A percentile compares a stretch with the other conserved stretches of the same genome.
These are phyloP conservation scores for Xylaria nigripes DNA, from an alignment of 495 filamentous ascomycete genomes.

Conservation along the genomic window DNA sequence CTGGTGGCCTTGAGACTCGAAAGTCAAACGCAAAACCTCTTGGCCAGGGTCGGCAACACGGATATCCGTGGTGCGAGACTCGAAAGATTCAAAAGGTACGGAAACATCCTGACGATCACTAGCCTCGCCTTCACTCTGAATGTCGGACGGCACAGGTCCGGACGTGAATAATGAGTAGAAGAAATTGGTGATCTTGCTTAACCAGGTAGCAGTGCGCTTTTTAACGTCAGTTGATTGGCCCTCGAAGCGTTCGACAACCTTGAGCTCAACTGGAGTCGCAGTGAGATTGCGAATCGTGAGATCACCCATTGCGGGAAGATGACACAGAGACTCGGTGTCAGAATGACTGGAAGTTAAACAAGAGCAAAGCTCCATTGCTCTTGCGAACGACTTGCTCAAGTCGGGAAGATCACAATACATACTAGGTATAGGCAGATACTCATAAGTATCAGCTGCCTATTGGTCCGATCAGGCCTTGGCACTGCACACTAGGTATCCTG, in stretches of 20 bases:
- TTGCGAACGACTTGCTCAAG: constrained; percentile 2
- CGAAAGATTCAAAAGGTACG: constrained; percentile 31
- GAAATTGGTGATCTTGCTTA: constrained; percentile 45
- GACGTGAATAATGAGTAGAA: constrained; percentile 24
- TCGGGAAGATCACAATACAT: constrained; percentile 2
- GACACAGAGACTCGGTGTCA: constrained; percentile 5
- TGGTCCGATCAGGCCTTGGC: no score
- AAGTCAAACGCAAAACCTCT: constrained; percentile 39
- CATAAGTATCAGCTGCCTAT: no score
- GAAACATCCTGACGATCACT: constrained; percentile 28
- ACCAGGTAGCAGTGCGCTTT: constrained; percentile 39
- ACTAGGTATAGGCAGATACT: no score
- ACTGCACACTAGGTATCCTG: no score
- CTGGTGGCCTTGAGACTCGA: constrained; percentile 29
- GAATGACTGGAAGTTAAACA: not conserved
- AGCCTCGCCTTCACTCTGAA: constrained; percentile 16
- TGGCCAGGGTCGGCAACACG: constrained; percentile 27
- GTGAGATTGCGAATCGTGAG: constrained; percentile 87
- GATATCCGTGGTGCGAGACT: constrained; percentile 27
- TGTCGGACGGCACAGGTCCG: constrained; percentile 15
- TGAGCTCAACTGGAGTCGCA: constrained; percentile 60
- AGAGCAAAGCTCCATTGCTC: constrained; percentile 11
- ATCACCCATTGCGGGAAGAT: constrained; percentile 24
- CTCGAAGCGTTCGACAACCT: constrained; percentile 65
- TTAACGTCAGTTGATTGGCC: constrained; percentile 26